Conservation (phyloP, 2,329 filamentous ascomycete genomes). For the Aspergillus novoparasiticus region DNA sequence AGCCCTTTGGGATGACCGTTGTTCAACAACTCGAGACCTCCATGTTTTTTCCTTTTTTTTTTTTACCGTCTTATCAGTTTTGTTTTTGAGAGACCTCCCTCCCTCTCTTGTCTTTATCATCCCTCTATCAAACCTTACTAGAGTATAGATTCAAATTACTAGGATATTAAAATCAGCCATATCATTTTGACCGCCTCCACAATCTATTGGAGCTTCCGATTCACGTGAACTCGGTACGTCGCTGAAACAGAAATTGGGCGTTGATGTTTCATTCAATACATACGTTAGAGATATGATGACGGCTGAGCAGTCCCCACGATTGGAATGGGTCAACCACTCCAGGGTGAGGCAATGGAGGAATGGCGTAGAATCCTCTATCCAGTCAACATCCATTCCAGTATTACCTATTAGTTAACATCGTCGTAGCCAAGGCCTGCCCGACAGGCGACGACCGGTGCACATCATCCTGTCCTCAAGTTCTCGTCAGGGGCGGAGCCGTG, state of each 20-base stretch:
- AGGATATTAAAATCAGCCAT: not conserved
- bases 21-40: not conserved
- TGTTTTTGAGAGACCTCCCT: not conserved
- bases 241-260: not conserved
- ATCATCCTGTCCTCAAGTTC: conserved; percentile 18
- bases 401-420: conserved; percentile 1
- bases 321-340: not conserved
- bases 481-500: conserved; percentile 23
- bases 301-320: not conserved
- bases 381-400: not conserved
- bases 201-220: not conserved
- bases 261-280: not conserved
- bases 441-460: conserved; percentile 22
- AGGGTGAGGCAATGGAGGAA: conserved; percentile 5
- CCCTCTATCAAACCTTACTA: not conserved
- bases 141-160: not conserved
- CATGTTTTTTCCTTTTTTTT: not conserved
- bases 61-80: not conserved
- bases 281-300: not conserved
- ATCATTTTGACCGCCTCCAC: not conserved
- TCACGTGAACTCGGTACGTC: not conserved
- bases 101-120: not conserved
- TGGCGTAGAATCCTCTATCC: not conserved
- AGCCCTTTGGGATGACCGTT: conserved; percentile 12
- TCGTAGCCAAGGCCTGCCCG: conserved; percentile 6